Evolutionary conservation across 768 basidiomycete genomes (phyloP).

Genomic region (Mycena indigotica): DNA sequence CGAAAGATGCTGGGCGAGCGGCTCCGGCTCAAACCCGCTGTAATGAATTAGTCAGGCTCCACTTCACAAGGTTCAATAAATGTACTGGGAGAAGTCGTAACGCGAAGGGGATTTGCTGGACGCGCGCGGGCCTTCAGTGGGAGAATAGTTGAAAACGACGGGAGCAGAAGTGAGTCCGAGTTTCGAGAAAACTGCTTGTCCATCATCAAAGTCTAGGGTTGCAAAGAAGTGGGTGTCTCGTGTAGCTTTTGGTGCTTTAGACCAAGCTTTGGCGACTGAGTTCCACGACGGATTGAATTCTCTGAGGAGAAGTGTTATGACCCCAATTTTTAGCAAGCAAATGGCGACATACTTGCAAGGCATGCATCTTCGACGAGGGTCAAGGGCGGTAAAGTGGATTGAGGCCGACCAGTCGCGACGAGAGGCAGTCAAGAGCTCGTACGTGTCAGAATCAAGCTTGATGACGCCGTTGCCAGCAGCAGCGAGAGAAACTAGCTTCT

Average conservation of each 20-base stretch:
- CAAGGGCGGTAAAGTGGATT: constrained; percentile 87
- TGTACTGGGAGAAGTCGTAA: constrained; percentile 81
- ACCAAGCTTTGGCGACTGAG: constrained; percentile 86
- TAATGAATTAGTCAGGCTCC: not conserved
- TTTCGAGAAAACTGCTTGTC: constrained; percentile 78
- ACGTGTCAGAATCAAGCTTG: constrained; percentile 72
- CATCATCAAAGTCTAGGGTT: constrained; percentile 84
- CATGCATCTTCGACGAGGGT: constrained; percentile 76
- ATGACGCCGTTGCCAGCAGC: constrained; percentile 77
- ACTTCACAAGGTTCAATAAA: not conserved
- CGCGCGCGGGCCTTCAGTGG: constrained; percentile 69
- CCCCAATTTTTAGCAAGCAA: not conserved
- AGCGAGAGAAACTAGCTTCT: constrained; percentile 71
- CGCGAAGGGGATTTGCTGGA: constrained; percentile 60
- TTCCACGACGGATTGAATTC: constrained; percentile 84
- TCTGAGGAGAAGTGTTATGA: constrained; percentile 42
- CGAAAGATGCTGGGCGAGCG: constrained; percentile 76
- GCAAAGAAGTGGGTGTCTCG: constrained; percentile 91
- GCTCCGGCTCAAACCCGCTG: constrained; percentile 83
- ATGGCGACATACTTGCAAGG: constrained; percentile 80
- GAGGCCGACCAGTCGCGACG: constrained; percentile 87
- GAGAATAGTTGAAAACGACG: constrained; percentile 73
- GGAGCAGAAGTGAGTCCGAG: constrained; percentile 85
- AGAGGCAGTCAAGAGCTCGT: constrained; percentile 74
- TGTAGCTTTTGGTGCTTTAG: constrained; percentile 55